Conservation (phyloP, 257 asterid genomes). For the Coffea canephora region DNA sequence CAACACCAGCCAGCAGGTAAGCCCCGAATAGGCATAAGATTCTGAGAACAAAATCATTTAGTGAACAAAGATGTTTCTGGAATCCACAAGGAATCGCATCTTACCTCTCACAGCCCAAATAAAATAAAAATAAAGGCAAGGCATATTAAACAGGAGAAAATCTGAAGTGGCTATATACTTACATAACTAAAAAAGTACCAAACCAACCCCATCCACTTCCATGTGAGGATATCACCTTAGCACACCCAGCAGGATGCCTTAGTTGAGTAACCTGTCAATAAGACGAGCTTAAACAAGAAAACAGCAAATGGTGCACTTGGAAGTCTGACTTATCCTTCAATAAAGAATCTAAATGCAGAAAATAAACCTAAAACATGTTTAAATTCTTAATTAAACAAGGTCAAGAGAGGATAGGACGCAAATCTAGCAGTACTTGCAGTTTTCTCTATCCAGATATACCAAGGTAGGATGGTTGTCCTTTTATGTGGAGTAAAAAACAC, state of each 20-base stretch:
- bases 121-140: background rate
- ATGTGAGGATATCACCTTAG: conserved; percentile 55
- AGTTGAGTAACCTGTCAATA: conserved; percentile 61
- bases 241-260: conserved; percentile 94
- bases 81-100: background rate
- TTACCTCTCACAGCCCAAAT: background rate
- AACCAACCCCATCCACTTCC: conserved; percentile 85
- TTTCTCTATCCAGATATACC: background rate
- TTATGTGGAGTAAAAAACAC: background rate
- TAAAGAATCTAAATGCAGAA: background rate
- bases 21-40: conserved; percentile 71
- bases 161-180: conserved; percentile 19
- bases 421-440: background rate
- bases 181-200: conserved; percentile 63
- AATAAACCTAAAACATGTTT: background rate
- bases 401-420: background rate
- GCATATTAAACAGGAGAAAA: conserved; percentile 3
- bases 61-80: conserved; percentile 12
- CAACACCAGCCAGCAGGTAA: conserved; percentile 74
- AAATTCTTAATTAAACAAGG: conserved; percentile 1
- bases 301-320: background rate
- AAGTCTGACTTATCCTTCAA: background rate
- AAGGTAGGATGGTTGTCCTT: background rate
- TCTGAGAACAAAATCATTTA: conserved; percentile 39
- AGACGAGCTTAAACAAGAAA: conserved; percentile 26